phyloP scores from a whole-genome alignment of 2,329 filamentous ascomycete species.

The Botrytis galanthina region DNA sequence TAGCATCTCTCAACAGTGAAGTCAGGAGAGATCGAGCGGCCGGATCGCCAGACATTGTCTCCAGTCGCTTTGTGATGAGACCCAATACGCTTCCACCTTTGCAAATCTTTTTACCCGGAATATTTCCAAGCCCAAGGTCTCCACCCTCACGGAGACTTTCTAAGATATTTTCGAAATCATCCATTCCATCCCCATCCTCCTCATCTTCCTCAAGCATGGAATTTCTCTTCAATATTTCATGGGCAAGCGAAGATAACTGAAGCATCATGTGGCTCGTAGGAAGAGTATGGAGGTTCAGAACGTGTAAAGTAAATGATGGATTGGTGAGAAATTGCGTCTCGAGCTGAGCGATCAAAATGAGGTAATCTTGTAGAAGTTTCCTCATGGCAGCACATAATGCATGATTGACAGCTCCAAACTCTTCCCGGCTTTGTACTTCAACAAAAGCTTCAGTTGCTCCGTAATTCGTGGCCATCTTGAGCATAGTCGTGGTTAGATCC shows the following conservation, averaged over 20 bases:
- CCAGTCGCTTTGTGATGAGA: constrained; percentile 77
- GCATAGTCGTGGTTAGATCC: constrained; percentile 82
- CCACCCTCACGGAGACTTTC: constrained; percentile 86
- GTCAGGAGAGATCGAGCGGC: constrained; percentile 80
- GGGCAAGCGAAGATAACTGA: constrained; percentile 82
- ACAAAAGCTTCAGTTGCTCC: constrained; percentile 88
- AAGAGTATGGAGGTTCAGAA: constrained; percentile 87
- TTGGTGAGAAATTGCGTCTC: constrained; percentile 92
- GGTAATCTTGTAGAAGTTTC: constrained; percentile 87
- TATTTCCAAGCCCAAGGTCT: constrained; percentile 72
- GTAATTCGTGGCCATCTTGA: constrained; percentile 93
- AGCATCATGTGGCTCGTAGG: constrained; percentile 88
- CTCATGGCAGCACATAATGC: constrained; percentile 93
- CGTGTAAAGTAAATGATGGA: constrained; percentile 84
- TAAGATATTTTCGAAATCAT: constrained; percentile 89
- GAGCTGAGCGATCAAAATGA: constrained; percentile 87
- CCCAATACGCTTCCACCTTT: constrained; percentile 96
- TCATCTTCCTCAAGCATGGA: constrained; percentile 79
- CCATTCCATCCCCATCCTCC: constrained; percentile 58
- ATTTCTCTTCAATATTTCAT: constrained; percentile 85
- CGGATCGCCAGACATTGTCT: constrained; percentile 91
- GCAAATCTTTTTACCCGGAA: constrained; percentile 86
- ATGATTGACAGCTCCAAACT: constrained; percentile 94
- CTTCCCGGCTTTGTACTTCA: constrained; percentile 87
- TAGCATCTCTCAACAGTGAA: constrained; percentile 79